Evolutionary conservation across 2,329 filamentous ascomycete genomes (phyloP).

Genomic region (Diaporthe longicolla): DNA sequence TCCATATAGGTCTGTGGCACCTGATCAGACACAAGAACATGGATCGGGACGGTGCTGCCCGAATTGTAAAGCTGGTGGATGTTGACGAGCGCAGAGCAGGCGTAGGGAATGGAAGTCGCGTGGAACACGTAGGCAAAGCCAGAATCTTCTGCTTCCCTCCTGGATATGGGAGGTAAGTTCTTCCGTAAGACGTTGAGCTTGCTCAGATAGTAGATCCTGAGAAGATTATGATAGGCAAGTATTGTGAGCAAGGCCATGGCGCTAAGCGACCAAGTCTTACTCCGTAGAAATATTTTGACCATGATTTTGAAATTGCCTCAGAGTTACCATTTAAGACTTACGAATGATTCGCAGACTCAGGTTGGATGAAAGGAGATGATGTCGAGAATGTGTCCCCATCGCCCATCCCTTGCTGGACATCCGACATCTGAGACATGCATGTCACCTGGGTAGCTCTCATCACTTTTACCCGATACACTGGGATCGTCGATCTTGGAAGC

Average conservation of each 20-base stretch:
- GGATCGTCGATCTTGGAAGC: no score
- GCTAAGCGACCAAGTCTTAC: conserved; percentile 7
- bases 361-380: fast-evolving
- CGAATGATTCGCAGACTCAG: neutral
- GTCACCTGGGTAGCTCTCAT: no score
- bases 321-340: neutral
- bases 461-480: no score
- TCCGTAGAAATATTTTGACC: neutral
- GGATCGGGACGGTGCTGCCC: conserved; percentile 2
- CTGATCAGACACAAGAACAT: conserved; percentile 15
- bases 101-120: conserved; percentile 10
- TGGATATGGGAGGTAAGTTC: neutral
- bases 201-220: conserved; percentile 7
- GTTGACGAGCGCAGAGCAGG: conserved; percentile 31
- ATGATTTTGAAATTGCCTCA: neutral
- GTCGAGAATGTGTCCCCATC: no score
- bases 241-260: neutral
- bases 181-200: neutral
- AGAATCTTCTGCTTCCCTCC: neutral
- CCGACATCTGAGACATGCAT: neutral
- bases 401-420: neutral
- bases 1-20: neutral
- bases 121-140: conserved; percentile 22
- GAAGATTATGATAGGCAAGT: neutral
- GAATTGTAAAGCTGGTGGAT: neutral